Evolutionary conservation across 1,284 basidiomycete species (phyloP).

Genomic region (Cutaneotrichosporon cutaneum): DNA sequence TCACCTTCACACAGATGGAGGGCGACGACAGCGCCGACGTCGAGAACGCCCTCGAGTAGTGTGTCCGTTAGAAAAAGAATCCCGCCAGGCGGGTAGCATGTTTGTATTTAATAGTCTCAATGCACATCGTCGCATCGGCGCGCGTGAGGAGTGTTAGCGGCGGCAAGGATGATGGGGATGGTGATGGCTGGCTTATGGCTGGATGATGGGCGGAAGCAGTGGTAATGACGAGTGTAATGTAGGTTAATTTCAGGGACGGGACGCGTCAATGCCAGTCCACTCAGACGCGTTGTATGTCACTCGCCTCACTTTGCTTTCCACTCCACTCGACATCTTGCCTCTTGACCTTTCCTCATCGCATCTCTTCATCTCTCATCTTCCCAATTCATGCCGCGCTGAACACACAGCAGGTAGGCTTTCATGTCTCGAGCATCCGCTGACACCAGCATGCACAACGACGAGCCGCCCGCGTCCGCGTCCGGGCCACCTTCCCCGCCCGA

Average conservation of each 20-base stretch:
- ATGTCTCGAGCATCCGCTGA: not conserved
- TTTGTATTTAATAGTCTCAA: constrained; percentile 15
- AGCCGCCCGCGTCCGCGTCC: not conserved
- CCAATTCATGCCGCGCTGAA: not conserved
- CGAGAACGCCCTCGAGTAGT: constrained; percentile 62
- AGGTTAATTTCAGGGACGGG: not conserved
- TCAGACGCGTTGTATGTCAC: not conserved
- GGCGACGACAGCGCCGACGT: constrained; percentile 82
- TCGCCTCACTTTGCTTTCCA: no score
- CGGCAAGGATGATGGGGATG: not conserved
- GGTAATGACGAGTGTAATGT: not conserved
- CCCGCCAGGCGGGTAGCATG: constrained; percentile 2
- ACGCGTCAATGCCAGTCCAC: no score
- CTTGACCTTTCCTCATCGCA: not conserved
- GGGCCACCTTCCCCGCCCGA: not conserved
- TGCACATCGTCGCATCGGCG: constrained; percentile 5
- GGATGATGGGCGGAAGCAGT: no score
- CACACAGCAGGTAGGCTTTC: not conserved
- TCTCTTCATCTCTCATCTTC: not conserved
- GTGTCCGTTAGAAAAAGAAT: constrained; percentile 7
- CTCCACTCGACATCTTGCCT: not conserved
- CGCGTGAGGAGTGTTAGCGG: not conserved
- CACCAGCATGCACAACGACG: not conserved
- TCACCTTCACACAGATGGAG: constrained; percentile 85
- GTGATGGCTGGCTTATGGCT: no score